Base-by-base conservation (phyloP, 176 grass and related monocot genomes). In the Bromus sterilis region DNA sequence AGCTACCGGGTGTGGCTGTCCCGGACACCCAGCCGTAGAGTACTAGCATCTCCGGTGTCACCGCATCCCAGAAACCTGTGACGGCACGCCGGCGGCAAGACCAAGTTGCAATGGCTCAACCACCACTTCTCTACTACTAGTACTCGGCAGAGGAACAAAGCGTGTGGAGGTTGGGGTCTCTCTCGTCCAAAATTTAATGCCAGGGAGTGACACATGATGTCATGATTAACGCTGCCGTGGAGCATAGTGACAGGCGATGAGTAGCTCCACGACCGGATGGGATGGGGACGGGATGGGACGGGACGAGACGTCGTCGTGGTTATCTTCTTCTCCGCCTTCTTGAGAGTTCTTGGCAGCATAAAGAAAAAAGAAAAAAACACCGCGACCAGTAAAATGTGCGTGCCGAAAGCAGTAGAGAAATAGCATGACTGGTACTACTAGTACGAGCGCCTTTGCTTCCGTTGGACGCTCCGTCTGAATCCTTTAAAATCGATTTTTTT, bases 391-490 rank as follows among this genome's bases (percentile, higher is more conserved):
- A 57, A 57, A 57, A 21, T 57, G 1, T 1, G 55, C 21, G 21
- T 11, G 55, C 20, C 55, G 55, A 57, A 57, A 57, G 55, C 24
- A 11, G 55, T 57, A 11, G 55, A 57, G 55, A 25, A 7, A 57
- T 25, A n/a, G n/a, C n/a, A 57, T 57, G 20, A 57, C 55, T 25
- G 10, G 9, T 4, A 24, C 21, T 57, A 42, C 7, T n/a, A n/a
- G 10, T 42, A 24, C 55, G 55, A 57, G 12, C 7, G 48, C 56
- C 56, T 43, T 86, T 75, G 77, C 84, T 86, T 81, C 14, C 14
- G 8, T 26, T 66, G 25, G 84, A 86, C 59, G 84, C 11, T 40
- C 66, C 84, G 21, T 42, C 42, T 42, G 35, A 58, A 56, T 35
- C 51, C 48, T n/a, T n/a, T n/a, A n/a, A n/a, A n/a, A n/a, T n/a